Conservation (phyloP, 371 early-diverging fungal species). For the Furculomyces boomerangus region DNA sequence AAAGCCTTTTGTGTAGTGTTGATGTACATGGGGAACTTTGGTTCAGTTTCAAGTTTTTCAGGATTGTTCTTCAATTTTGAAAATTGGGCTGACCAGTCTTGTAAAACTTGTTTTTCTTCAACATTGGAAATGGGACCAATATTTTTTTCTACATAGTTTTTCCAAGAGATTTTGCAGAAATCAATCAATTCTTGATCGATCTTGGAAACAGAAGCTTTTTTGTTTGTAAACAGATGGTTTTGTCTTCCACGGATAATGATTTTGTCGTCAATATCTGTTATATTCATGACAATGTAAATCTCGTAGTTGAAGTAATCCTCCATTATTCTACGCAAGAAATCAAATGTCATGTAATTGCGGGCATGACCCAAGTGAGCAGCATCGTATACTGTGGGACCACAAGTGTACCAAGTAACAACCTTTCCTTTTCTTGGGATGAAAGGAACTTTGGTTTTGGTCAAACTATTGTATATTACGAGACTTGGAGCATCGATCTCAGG, state of each 20-base stretch:
- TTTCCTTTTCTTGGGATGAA: constrained; percentile 69
- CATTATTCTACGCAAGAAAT: constrained; percentile 90
- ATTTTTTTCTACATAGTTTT: not conserved
- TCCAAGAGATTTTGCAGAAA: constrained; percentile 22
- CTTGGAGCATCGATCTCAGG: not conserved
- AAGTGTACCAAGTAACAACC: constrained; percentile 87
- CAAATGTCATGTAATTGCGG: constrained; percentile 87
- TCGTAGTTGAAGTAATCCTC: constrained; percentile 94
- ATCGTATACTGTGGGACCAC: constrained; percentile 99
- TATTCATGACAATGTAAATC: constrained; percentile 94
- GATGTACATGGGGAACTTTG: constrained; percentile 61
- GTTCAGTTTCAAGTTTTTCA: constrained; percentile 23
- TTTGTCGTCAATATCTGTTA: constrained; percentile 99
- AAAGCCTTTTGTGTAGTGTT: constrained; percentile 20
- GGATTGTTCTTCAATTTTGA: constrained; percentile 8
- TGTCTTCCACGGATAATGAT: constrained; percentile 88
- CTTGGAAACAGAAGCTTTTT: constrained; percentile 17
- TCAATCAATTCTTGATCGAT: constrained; percentile 24
- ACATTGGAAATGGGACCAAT: not conserved
- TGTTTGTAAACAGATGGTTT: constrained; percentile 53
- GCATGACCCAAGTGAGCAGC: constrained; percentile 98
- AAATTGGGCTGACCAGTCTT: constrained; percentile 2
- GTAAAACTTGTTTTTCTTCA: constrained; percentile 37
- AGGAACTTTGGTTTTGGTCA: constrained; percentile 67
- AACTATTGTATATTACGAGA: constrained; percentile 40